Conservation (phyloP, 106 monocot species). For the Triglochin maritima region DNA sequence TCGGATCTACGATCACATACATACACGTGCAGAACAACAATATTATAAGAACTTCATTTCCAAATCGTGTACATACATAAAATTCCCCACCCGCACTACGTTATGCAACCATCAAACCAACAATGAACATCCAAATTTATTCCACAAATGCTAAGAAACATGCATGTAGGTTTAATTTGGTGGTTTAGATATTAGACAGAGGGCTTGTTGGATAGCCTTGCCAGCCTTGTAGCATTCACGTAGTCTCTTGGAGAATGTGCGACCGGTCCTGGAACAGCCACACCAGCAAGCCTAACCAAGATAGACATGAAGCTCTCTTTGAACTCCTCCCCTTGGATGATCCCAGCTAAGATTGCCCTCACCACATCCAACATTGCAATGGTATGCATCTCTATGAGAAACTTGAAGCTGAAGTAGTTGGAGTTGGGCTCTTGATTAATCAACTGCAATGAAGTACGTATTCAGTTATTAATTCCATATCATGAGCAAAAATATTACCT, state of each 20-base stretch:
- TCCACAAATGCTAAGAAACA: no score
- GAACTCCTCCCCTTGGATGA: neutral
- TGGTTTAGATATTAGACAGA: no score
- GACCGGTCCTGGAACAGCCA: constrained; percentile 57
- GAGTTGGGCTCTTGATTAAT: constrained; percentile 12
- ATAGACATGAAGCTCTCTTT: constrained; percentile 19
- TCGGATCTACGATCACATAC: no score
- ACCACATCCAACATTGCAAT: constrained; percentile 53
- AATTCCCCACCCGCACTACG: no score
- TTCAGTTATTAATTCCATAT: neutral
- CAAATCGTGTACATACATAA: no score
- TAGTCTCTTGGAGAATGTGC: constrained; percentile 66
- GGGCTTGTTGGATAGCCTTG: no score
- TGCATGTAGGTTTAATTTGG: no score
- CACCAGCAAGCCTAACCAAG: constrained; percentile 27
- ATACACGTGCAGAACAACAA: no score
- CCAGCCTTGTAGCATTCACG: constrained; percentile 62
- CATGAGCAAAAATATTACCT: neutral
- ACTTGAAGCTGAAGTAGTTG: constrained; percentile 13
- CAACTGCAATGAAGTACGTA: no score
- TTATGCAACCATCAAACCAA: no score
- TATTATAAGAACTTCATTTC: no score
- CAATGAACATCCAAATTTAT: no score
- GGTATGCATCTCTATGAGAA: constrained; percentile 31
- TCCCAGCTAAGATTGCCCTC: constrained; percentile 53